These are phyloP conservation scores for Ogataea henricii DNA, from an alignment of 805 yeast genomes.

Conservation along the genomic window DNA sequence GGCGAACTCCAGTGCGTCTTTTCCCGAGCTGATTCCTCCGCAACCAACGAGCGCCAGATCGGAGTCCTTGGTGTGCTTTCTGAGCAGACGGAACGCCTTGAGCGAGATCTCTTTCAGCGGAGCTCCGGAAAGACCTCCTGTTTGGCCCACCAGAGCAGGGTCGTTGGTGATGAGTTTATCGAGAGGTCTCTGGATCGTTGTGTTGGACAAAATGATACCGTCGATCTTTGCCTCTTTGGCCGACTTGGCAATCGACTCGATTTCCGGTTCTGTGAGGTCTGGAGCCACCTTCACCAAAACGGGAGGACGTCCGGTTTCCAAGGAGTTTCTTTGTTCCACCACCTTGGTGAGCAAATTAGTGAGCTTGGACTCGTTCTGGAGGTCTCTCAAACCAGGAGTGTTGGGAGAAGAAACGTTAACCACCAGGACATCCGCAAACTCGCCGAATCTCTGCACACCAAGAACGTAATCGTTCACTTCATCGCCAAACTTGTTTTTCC, in stretches of 20 bases:
- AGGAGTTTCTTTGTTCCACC: constrained; percentile 62
- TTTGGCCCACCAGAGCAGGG: constrained; percentile 48
- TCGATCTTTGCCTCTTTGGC: constrained; percentile 79
- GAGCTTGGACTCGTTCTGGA: constrained; percentile 77
- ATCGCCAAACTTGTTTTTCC: constrained; percentile 91
- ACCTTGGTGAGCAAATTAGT: constrained; percentile 67
- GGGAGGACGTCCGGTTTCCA: constrained; percentile 61
- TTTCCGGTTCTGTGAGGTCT: constrained; percentile 79
- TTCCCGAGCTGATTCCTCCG: constrained; percentile 88
- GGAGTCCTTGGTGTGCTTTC: constrained; percentile 75
- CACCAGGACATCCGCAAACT: constrained; percentile 84
- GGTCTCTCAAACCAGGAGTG: constrained; percentile 89
- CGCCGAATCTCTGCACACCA: constrained; percentile 83
- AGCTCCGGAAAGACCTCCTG: constrained; percentile 91
- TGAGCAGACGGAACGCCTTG: constrained; percentile 66
- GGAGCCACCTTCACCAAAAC: constrained; percentile 92
- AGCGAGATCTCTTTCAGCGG: constrained; percentile 84
- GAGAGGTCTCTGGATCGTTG: constrained; percentile 82
- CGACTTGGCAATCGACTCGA: constrained; percentile 77
- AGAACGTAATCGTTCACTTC: constrained; percentile 82
- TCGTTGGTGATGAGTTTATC: constrained; percentile 51
- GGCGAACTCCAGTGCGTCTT: constrained; percentile 89
- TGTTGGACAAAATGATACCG: constrained; percentile 90
- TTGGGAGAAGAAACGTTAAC: constrained; percentile 94
- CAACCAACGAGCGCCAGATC: constrained; percentile 83